Evolutionary conservation across 2,329 filamentous ascomycete species (phyloP), one percentile per base, ranked within the genome.

Genomic region (Venturia oleaginea): DNA sequence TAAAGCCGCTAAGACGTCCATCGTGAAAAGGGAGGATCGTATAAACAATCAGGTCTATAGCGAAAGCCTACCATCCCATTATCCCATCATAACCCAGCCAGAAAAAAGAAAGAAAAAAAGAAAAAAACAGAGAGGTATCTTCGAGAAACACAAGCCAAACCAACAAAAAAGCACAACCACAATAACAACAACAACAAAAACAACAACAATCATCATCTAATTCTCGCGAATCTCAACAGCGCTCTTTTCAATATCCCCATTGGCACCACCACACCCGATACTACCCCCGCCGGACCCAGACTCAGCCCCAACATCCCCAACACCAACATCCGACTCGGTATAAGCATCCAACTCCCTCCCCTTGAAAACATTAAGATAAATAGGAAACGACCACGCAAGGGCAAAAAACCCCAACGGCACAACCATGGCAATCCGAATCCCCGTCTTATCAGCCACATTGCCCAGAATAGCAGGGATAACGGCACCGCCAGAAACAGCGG

Each of bases 331-430:
- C 24, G 68, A 70, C 4, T 74, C 70, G 22, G 66, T 69, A 65
- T 76, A 75, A 10, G 72, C 74, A 67, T 76, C 74, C 43, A 76
- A 67, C 68, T 75, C 71, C 66, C 67, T 69, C 42, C 66, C 72
- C 70, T 73, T 74, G 67, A 24, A 70, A 19, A 73, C 2, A 64
- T 76, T 76, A 37, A 75, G 67, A 66, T 75, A 75, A 65, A 76
- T 71, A 1, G 74, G 73, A 67, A 72, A 75, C 19, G 67, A 68
- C 72, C 73, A 76, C 1, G 74, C 71, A 19, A 73, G 66, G n/a
- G 68, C 42, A 67, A 73, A 76, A 70, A 75, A 75, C 4, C 70
- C 69, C 13, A 75, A 61, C 10, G 73, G 73, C 15, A 75, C 72
- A 48, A 72, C 72, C 73, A 75, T 74, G 19, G 73, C 74, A 61